A percentile compares a stretch with the other conserved stretches of the same genome.
phyloP scores from a whole-genome alignment of 805 yeast genomes.

The Ogataea corticis region DNA sequence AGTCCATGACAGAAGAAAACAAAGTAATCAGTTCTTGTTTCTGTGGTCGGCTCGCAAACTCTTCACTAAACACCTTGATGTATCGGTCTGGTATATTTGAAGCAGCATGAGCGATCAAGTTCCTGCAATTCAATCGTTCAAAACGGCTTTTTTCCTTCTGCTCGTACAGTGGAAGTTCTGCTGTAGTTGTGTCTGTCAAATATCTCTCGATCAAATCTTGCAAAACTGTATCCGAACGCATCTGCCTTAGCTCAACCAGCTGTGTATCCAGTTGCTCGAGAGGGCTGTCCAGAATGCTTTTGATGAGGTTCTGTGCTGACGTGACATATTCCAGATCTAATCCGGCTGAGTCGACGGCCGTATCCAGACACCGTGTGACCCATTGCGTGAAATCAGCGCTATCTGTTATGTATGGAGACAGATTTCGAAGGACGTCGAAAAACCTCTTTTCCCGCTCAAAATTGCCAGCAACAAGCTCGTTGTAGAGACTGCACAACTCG shows the following conservation, averaged over 20 bases:
- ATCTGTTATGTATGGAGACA: conserved; percentile 35
- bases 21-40: conserved; percentile 43
- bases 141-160: conserved; percentile 52
- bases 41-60: conserved; percentile 21
- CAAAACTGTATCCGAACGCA: conserved; percentile 21
- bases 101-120: conserved; percentile 37
- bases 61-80: neutral
- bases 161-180: conserved; percentile 16
- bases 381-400: conserved; percentile 43
- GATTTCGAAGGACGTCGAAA: conserved; percentile 37
- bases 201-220: conserved; percentile 21
- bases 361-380: conserved; percentile 48
- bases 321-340: conserved; percentile 36
- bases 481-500: conserved; percentile 39
- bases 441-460: conserved; percentile 39
- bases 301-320: conserved; percentile 10
- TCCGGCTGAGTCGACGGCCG: conserved; percentile 63
- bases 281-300: conserved; percentile 3
- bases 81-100: conserved; percentile 20
- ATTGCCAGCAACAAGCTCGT: conserved; percentile 32
- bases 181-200: conserved; percentile 25
- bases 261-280: conserved; percentile 9
- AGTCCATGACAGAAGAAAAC: conserved; percentile 30
- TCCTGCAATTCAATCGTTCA: conserved; percentile 11
- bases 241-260: conserved; percentile 7